These are phyloP conservation scores for Coriaria nepalensis DNA, from an alignment of 306 rosid species.

Conservation along the genomic window DNA sequence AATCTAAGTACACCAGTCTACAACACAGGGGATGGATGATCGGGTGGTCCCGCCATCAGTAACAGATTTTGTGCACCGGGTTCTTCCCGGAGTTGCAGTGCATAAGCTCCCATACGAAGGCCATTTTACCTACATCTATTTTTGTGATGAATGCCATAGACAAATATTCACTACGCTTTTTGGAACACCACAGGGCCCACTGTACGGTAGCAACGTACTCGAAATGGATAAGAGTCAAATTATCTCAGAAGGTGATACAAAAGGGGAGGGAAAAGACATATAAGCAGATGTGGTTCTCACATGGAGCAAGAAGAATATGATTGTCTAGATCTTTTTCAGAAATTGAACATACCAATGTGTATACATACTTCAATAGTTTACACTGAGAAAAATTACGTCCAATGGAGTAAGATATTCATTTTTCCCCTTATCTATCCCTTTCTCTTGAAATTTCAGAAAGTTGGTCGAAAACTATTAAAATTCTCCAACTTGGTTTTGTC, in stretches of 20 bases:
- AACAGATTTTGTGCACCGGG: conserved; percentile 93
- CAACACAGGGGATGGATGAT: conserved; percentile 99
- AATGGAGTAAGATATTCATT: too few relatives aligned
- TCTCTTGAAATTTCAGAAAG: too few relatives aligned
- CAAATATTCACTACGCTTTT: conserved; percentile 89
- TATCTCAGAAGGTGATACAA: conserved; percentile 17
- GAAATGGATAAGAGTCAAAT: conserved; percentile 16
- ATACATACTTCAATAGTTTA: too few relatives aligned
- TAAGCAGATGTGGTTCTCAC: too few relatives aligned
- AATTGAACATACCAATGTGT: too few relatives aligned
- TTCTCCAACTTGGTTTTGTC: too few relatives aligned
- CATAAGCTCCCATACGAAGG: conserved; percentile 98
- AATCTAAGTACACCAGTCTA: conserved; percentile 22
- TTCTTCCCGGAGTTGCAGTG: conserved; percentile 85
- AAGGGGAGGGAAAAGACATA: conserved; percentile 21
- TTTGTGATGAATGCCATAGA: conserved; percentile 92
- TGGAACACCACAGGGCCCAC: conserved; percentile 90
- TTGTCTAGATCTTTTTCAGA: neutral
- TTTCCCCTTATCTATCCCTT: too few relatives aligned
- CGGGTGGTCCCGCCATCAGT: conserved; percentile 77
- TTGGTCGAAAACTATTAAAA: too few relatives aligned
- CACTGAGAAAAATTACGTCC: too few relatives aligned
- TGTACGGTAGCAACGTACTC: conserved; percentile 13
- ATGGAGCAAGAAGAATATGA: neutral
- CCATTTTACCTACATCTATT: conserved; percentile 78